A percentile compares a stretch with the other conserved stretches of the same genome.
Evolutionary conservation across 2,329 filamentous ascomycete species (phyloP).

Genomic region (Cladosporium sp.): DNA sequence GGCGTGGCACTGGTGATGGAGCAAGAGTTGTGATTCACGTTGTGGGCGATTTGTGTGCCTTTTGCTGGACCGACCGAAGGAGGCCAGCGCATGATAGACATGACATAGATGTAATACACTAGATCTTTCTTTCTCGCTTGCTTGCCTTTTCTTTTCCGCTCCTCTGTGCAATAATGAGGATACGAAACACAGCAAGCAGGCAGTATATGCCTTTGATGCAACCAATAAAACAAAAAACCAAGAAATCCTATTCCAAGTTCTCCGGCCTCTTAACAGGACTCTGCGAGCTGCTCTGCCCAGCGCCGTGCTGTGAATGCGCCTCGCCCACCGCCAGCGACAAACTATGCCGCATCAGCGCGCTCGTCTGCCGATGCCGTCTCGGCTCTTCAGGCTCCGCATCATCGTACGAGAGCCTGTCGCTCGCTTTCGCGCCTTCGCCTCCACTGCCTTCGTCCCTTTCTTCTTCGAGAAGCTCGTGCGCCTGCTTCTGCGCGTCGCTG

Average conservation of each 20-base stretch:
- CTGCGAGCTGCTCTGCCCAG: constrained; percentile 31
- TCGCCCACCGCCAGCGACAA: constrained; percentile 21
- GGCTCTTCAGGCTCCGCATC: constrained; percentile 24
- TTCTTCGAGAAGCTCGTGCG: constrained; percentile 21
- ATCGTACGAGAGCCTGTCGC: constrained; percentile 18
- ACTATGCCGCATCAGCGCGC: constrained; percentile 26
- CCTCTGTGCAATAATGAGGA: not conserved
- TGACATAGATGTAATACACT: constrained; percentile 6
- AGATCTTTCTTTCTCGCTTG: not conserved
- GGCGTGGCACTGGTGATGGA: not conserved
- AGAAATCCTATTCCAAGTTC: constrained; percentile 41
- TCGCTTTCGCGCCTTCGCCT: constrained; percentile 19
- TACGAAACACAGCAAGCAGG: not conserved
- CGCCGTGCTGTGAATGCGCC: not conserved
- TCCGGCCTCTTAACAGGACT: constrained; percentile 49
- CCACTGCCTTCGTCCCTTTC: constrained; percentile 1
- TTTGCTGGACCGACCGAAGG: not conserved
- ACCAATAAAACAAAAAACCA: not conserved
- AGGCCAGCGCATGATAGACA: not conserved
- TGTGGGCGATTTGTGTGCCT: not conserved
- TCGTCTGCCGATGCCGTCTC: constrained; percentile 34
- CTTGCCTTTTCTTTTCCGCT: not conserved
- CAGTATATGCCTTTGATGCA: not conserved
- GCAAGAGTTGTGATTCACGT: not conserved
- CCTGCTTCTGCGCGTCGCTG: constrained; percentile 62